A percentile compares a stretch with the other conserved stretches of the same genome.
These are phyloP conservation scores for Wallacemonas sp. DNA, from an alignment of 208 protist species.

Conservation along the genomic window DNA sequence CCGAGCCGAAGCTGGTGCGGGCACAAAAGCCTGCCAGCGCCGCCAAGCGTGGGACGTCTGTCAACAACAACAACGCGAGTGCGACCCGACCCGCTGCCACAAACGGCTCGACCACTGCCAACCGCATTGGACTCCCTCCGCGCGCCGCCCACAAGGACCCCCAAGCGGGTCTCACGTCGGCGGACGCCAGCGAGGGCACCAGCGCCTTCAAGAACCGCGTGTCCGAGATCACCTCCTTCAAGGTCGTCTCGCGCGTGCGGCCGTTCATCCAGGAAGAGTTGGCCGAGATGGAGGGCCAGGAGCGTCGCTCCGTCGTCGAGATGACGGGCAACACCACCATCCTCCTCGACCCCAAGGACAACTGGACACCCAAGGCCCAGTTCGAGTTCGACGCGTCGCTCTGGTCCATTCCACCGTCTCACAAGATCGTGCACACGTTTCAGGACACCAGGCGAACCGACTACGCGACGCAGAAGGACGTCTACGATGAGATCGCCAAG, in stretches of 20 bases:
- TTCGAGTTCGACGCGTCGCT: constrained; percentile 91
- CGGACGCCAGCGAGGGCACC: constrained; percentile 62
- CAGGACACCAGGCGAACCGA: constrained; percentile 69
- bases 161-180: constrained; percentile 35
- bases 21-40: constrained; percentile 19
- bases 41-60: neutral
- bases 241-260: constrained; percentile 80
- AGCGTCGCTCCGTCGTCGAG: constrained; percentile 86
- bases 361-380: constrained; percentile 86
- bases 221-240: constrained; percentile 88
- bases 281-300: constrained; percentile 83
- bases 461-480: constrained; percentile 84
- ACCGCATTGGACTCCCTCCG: neutral
- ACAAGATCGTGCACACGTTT: constrained; percentile 85
- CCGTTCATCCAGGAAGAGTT: constrained; percentile 90
- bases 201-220: constrained; percentile 76
- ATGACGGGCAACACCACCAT: constrained; percentile 89
- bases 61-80: constrained; percentile 5
- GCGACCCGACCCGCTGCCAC: neutral
- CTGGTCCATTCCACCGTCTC: constrained; percentile 88
- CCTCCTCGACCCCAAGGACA: constrained; percentile 83
- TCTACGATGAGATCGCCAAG: constrained; percentile 91
- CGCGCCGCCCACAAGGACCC: constrained; percentile 16
- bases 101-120: too few relatives aligned
- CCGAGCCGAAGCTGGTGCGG: constrained; percentile 69